Conservation (phyloP, 768 basidiomycete genomes). For the Suillus variegatus region DNA sequence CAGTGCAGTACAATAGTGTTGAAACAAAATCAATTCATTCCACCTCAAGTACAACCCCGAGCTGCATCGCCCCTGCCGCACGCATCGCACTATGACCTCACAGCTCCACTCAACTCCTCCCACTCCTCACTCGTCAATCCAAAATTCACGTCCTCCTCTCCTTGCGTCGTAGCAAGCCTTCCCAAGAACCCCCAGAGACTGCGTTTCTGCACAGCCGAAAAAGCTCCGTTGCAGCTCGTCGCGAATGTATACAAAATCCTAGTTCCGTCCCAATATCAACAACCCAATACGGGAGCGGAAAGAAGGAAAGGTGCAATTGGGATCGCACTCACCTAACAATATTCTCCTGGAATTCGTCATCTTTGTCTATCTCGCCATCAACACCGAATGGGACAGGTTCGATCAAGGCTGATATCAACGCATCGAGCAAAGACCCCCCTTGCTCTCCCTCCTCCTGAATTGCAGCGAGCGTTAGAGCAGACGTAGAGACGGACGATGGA, state of each 20-base stretch:
- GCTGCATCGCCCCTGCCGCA: too few species aligned
- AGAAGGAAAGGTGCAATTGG: not conserved
- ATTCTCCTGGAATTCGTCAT: conserved; percentile 41
- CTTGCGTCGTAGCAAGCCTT: not conserved
- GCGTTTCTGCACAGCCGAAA: not conserved
- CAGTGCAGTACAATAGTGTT: too few species aligned
- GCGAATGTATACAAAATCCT: not conserved
- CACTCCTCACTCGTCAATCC: not conserved
- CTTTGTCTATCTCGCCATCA: not conserved
- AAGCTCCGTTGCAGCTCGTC: not conserved
- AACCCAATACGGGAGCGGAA: not conserved
- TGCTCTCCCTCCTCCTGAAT: not conserved
- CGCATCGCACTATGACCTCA: not conserved
- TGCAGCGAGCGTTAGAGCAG: not conserved
- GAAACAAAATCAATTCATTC: too few species aligned
- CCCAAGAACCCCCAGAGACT: not conserved
- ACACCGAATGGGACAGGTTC: not conserved
- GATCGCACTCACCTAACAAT: not conserved
- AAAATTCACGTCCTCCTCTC: not conserved
- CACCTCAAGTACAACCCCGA: too few species aligned
- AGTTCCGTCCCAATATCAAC: not conserved
- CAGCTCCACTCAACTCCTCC: not conserved
- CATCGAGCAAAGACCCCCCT: not conserved
- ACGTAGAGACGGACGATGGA: conserved; percentile 20
- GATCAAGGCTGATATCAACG: not conserved